Evolutionary conservation across 345 rosid genomes (phyloP), one percentile per base, ranked within the genome.

Genomic region (Syzygium jambos): DNA sequence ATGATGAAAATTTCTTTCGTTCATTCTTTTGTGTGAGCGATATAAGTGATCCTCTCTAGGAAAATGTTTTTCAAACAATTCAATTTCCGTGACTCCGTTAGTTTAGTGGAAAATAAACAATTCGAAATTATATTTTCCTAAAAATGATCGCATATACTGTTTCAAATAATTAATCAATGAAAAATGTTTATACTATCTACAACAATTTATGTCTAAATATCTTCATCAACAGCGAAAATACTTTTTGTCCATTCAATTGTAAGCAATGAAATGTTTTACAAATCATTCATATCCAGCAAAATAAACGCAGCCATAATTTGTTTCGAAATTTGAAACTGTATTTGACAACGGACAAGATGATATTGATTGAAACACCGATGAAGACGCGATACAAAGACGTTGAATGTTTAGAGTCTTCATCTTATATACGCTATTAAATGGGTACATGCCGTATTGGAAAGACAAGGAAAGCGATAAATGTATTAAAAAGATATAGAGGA

Each of bases 211-310:
- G 29, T 1, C 7, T 65, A 30, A 0, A 30, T 16, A 15, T 65
- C 43, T 41, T 5, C 30, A 1, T 65, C 0, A 5, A 30, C 8
- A 16, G 15, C 16, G 11, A 16, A 65, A 61, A 30, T 1, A 15
- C 30, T 6, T 29, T 65, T 30, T 3, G 9, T 13, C 3, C 16
- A 29, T 7, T 29, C 15, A 65, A 15, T 65, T 15, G 10, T 41
- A 65, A 30, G 78, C 3, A 1, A 30, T 65, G 30, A 68, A 68
- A 0, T 9, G 0, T 19, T 17, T 17, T 17, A 1, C 8, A 34
- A 68, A 68, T 34, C 5, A 68, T 16, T 68, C 7, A 34, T 34
- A 17, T 29, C 19, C 5, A 2, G 5, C 1, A 3, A 68, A 68
- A 34, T 34, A 34, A 34, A 34, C 38, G 38, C 38, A 34, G 38